Conservation (phyloP, 2,329 filamentous ascomycete species). For the Penicillium sp. region DNA sequence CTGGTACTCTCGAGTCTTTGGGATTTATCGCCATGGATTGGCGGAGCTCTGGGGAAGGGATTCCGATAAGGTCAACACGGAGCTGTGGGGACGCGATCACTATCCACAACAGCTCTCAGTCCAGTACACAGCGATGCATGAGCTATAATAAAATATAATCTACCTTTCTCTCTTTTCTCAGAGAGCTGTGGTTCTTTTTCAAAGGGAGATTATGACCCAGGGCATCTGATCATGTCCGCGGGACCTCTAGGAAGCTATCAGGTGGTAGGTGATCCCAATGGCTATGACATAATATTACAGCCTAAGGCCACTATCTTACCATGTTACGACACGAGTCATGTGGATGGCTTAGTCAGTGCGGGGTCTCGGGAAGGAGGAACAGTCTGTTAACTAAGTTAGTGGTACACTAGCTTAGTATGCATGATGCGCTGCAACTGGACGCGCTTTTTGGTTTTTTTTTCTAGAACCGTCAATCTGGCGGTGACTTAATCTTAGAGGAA, state of each 20-base stretch:
- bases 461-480: neutral
- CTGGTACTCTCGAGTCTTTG: neutral
- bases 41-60: neutral
- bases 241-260: conserved; percentile 4
- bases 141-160: neutral
- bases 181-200: neutral
- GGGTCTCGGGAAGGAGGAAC: neutral
- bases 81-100: conserved; percentile 8
- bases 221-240: conserved; percentile 18
- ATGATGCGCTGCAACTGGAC: neutral
- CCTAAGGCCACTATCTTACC: neutral
- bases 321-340: conserved; percentile 1
- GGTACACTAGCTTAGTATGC: neutral
- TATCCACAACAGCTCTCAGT: conserved; percentile 4
- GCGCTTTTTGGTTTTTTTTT: neutral
- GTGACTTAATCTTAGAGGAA: neutral
- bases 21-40: conserved; percentile 16
- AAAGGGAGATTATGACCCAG: neutral
- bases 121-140: neutral
- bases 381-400: neutral
- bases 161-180: neutral
- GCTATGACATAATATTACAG: conserved; percentile 16
- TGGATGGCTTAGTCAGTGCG: neutral
- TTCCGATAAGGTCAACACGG: conserved; percentile 6
- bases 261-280: neutral